Percentiles rank a stretch among this genome's conserved stretches.
These are phyloP conservation scores for Pichia sp. DNA, from an alignment of 1,139 yeast species.

Conservation along the genomic window DNA sequence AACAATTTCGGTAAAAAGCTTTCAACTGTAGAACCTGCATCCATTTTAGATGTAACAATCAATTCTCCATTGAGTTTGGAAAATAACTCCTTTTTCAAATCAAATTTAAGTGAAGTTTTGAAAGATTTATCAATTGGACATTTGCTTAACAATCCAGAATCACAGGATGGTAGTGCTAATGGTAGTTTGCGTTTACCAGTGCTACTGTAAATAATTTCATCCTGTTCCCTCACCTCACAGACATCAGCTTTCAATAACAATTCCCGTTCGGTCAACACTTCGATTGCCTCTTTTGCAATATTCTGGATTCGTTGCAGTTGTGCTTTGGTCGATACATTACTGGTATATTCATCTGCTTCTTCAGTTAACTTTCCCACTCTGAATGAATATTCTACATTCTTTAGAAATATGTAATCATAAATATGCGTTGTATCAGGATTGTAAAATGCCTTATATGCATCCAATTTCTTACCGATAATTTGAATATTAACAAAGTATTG, in stretches of 20 bases:
- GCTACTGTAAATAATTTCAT: constrained; percentile 17
- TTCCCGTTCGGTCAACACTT: constrained; percentile 16
- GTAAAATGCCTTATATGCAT: constrained; percentile 21
- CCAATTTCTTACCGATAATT: constrained; percentile 25
- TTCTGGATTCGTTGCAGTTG: constrained; percentile 21
- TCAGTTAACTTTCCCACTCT: constrained; percentile 18
- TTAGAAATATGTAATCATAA: constrained; percentile 23
- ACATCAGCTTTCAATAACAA: constrained; percentile 20
- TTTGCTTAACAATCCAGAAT: not conserved
- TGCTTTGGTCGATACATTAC: constrained; percentile 13
- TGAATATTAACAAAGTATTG: constrained; percentile 26
- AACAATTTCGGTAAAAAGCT: constrained; percentile 18
- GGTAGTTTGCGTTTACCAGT: constrained; percentile 11
- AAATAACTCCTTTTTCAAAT: constrained; percentile 16
- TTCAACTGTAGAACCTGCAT: constrained; percentile 9
- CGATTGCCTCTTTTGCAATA: constrained; percentile 15
- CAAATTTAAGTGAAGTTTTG: not conserved
- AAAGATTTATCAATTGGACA: not conserved
- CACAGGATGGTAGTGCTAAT: no score
- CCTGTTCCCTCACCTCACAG: constrained; percentile 14
- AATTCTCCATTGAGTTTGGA: constrained; percentile 16
- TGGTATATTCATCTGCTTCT: constrained; percentile 3
- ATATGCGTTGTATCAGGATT: constrained; percentile 16
- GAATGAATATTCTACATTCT: constrained; percentile 22
- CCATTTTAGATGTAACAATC: constrained; percentile 3